Evolutionary conservation across 176 grass and related monocot genomes (phyloP), one percentile per base, ranked within the genome.

Genomic region (Bromus sterilis): DNA sequence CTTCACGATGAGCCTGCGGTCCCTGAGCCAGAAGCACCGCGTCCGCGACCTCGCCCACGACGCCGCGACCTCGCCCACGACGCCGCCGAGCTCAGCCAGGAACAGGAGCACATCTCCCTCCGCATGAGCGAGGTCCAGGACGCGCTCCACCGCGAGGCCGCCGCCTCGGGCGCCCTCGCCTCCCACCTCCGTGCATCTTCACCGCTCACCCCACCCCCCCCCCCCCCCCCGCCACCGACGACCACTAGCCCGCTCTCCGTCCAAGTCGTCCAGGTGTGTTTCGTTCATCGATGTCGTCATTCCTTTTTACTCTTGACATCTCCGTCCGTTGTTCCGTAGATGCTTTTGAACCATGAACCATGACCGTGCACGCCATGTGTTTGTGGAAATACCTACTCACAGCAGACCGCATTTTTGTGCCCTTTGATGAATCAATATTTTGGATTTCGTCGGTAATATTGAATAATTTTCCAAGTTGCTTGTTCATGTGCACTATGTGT

Each of bases 1-100:
- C 87, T 43, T 99, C 76, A 95, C 95, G 93, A 75, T 99, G 66
- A 93, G 93, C 84, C 39, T 93, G 25, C 88, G 93, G 10, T 90
- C 89, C 37, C 84, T 99, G 42, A 69, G 93, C 43, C 93, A 99
- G 89, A 99, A 99, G 82, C 80, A 95, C 89, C 96, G 86, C 31
- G 76, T 87, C 77, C 37, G 64, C 82, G 93, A 95, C 80, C 91
- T 99, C 89, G 60, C 71, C 56, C n/a, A 74, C 74, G 96, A 99
- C 66, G 78, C n/a, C n/a, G n/a, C n/a, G n/a, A n/a, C n/a, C n/a
- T n/a, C n/a, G n/a, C n/a, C n/a, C n/a, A n/a, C n/a, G n/a, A n/a
- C n/a, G n/a, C 67, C 89, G 89, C 89, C 56, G 82, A 90, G 29
- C 87, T 99, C 60, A 74, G 89, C 56, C 81, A 76, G 70, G 93